phyloP scores from a whole-genome alignment of 2,329 filamentous ascomycete species.

The Botrytis fragariae region DNA sequence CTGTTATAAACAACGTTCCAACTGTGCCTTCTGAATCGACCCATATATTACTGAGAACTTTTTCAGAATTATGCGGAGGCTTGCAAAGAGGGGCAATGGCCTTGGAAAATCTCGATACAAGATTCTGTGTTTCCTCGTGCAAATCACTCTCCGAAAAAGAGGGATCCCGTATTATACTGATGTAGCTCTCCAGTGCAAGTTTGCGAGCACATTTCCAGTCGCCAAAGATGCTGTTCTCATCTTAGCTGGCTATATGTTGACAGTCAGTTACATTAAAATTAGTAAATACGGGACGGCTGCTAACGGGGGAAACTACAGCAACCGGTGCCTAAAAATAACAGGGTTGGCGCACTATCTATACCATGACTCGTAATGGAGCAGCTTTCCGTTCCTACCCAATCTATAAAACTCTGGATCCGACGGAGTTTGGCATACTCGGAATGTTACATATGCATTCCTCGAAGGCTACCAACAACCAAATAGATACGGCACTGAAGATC shows the following conservation, averaged over 20 bases:
- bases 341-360: background rate
- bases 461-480: background rate
- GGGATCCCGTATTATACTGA: background rate
- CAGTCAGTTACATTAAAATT: no score
- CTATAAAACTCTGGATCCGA: background rate
- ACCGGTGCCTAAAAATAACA: background rate
- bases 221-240: background rate
- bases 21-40: background rate
- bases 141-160: background rate
- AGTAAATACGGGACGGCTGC: background rate
- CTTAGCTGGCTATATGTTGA: background rate
- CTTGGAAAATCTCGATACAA: background rate
- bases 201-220: conserved; percentile 3
- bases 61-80: background rate
- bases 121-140: background rate
- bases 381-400: background rate
- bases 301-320: background rate
- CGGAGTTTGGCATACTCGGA: background rate
- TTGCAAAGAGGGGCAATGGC: background rate
- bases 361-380: background rate
- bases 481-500: background rate
- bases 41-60: background rate
- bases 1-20: background rate
- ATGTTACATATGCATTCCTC: background rate
- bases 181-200: conserved; percentile 2